Evolutionary conservation across 2,329 filamentous ascomycete genomes (phyloP).

Genomic region (Aspergillus sp.): DNA sequence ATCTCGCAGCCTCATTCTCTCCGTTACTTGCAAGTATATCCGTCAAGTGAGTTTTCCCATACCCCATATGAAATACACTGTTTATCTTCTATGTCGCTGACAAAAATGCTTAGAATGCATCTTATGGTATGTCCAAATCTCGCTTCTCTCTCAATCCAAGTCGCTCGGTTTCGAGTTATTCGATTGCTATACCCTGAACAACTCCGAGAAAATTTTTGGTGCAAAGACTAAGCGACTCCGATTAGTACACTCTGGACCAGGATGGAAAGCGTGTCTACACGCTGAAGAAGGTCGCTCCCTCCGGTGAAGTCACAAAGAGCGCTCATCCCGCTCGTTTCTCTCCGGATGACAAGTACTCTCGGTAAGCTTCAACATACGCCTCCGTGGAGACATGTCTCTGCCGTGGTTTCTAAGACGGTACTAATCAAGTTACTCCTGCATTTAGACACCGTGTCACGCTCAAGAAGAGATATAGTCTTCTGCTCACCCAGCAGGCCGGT

Average conservation of each 20-base stretch:
- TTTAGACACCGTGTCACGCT: slow-evolving; percentile 83
- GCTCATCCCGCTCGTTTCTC: slow-evolving; percentile 96
- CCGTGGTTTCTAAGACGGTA: not conserved
- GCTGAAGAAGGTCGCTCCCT: slow-evolving; percentile 71
- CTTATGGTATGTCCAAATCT: slow-evolving; percentile 37
- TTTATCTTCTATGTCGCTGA: not conserved
- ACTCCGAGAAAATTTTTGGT: not conserved
- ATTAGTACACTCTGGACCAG: slow-evolving; percentile 75
- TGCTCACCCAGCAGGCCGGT: slow-evolving; percentile 75
- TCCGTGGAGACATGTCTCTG: not conserved
- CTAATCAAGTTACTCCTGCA: not conserved
- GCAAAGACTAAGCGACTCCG: slow-evolving; percentile 3
- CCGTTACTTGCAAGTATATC: not conserved
- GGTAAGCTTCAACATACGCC: slow-evolving; percentile 42
- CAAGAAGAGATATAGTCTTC: slow-evolving; percentile 87
- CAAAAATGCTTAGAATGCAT: slow-evolving; percentile 35
- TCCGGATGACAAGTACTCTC: slow-evolving; percentile 97
- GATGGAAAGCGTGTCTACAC: slow-evolving; percentile 90
- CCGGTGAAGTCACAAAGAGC: slow-evolving; percentile 86
- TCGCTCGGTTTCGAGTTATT: not conserved
- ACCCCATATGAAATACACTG: not conserved
- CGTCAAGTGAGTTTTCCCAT: slow-evolving; percentile 27
- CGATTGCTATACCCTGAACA: not conserved
- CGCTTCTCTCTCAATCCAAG: not conserved
- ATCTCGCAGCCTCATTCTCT: slow-evolving; percentile 10